Evolutionary conservation across 2,329 filamentous ascomycete genomes (phyloP), one percentile per base, ranked within the genome.

Genomic region (Aspergillus puulaauensis): DNA sequence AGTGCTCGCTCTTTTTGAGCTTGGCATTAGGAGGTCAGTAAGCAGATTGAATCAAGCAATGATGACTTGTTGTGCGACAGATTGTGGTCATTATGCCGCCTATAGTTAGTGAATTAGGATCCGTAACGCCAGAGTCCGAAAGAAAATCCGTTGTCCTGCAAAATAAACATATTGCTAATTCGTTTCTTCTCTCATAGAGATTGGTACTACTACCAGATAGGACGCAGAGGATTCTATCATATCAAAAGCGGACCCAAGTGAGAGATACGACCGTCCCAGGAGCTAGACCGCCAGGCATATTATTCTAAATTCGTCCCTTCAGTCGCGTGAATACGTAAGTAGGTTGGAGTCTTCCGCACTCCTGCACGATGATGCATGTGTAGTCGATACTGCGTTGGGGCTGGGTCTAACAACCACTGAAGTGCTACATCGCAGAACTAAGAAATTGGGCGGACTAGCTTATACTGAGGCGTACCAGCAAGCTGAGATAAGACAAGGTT

Each of bases 221-320:
- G 44, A 52, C 43, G 53, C 50, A 54, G 58, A 55, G 56, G 49
- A 24, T 40, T 33, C 37, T 52, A 31, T 19, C 47, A 17, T 47
- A 23, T 55, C 55, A 17, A 45, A 40, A 21, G 46, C 27, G 21
- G 47, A 54, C 39, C 15, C 19, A 47, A 46, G 44, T 46, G 39
- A 15, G 54, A 48, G 55, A 59, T 64, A 64, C 61, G 62, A 62
- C 60, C 61, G 58, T 58, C 62, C 62, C 58, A 55, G 56, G 56
- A 54, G 52, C 44, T 46, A 46, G 61, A 64, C 48, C 66, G 66
- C 61, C 59, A 66, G 53, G 57, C 57, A 6, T 59, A 19, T 56
- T 14, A 63, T 60, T 55, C n/a, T 17, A 50, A 27, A 37, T 33
- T 37, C 33, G 19, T 17, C 40, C 15, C 15, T 33, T 21, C n/a